Base-by-base conservation (phyloP, 2,329 filamentous ascomycete species). In the Aciculosporium take region DNA sequence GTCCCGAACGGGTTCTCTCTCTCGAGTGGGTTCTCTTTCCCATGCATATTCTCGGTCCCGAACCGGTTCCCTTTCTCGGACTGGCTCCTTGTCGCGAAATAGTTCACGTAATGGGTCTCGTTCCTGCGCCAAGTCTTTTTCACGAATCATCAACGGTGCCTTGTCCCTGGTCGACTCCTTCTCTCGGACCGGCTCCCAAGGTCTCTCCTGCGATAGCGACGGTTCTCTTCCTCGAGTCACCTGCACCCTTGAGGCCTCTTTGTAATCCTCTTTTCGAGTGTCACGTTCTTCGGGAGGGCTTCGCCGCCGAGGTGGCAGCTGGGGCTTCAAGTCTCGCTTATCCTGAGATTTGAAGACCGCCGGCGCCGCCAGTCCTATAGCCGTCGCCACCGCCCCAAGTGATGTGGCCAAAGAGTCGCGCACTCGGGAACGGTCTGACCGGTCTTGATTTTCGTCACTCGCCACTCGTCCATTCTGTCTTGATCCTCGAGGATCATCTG, bases 401-500 rank as follows among this genome's bases (percentile, higher is more conserved):
- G 69, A 70, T 6, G 64, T 57, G 7, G 61, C 58, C 20, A 71
- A 56, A 46, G 69, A 72, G 36, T 74, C 69, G 29, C 67, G 64
- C 27, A 66, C 52, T 39, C 64, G 64, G 35, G 62, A 60, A 18
- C 59, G 63, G 32, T 62, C 61, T 42, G 59, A 60, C n/a, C 62
- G 59, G 7, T 65, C 42, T 20, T 36, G 17, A 9, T 20, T 21
- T 5, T 46, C 63, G 2, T 56, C 54, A 8, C 60, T 56, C 3
- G 54, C 52, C 7, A 48, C 52, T 36, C 46, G 54, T 41, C 54
- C 56, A 41, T 51, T 54, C 28, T 57, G 58, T 18, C 53, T 51
- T 25, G 48, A 51, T 29, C 60, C 57, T 21, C 51, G 53, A 6
- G 50, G 52, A 10, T 54, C 48, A 4, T 60, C 56, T 39, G 45